Conservation (phyloP, 202 grass and related monocot genomes). For the Zizania palustris region DNA sequence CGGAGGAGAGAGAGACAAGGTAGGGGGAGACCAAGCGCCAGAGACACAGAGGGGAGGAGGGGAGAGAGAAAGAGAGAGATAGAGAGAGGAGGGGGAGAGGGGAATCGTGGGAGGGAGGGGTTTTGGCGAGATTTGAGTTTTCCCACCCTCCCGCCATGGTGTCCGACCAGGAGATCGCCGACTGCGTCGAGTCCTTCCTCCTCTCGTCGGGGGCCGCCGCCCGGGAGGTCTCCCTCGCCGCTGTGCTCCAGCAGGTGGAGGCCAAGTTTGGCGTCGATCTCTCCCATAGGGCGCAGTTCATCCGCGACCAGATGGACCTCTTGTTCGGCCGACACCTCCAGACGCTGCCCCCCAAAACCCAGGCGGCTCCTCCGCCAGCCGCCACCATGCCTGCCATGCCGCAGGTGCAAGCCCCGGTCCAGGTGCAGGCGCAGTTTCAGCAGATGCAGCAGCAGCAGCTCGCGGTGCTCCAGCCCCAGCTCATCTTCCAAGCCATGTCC, state of each 20-base stretch:
- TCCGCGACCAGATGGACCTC: slow-evolving; percentile 95
- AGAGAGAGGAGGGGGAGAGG: background rate
- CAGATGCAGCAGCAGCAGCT: slow-evolving; percentile 50
- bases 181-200: slow-evolving; percentile 86
- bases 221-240: slow-evolving; percentile 50
- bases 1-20: slow-evolving; percentile 13
- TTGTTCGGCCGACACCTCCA: slow-evolving; percentile 65
- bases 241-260: slow-evolving; percentile 71
- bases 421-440: slow-evolving; percentile 37
- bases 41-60: slow-evolving; percentile 35
- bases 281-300: slow-evolving; percentile 77
- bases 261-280: slow-evolving; percentile 82
- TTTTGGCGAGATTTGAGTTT: slow-evolving; percentile 71
- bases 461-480: slow-evolving; percentile 45
- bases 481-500: slow-evolving; percentile 51
- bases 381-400: background rate
- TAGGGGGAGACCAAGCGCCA: slow-evolving; percentile 27
- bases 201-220: slow-evolving; percentile 40
- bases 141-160: slow-evolving; percentile 61
- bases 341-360: slow-evolving; percentile 37
- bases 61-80: slow-evolving; percentile 32
- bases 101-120: slow-evolving; percentile 37
- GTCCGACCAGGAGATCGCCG: slow-evolving; percentile 93
- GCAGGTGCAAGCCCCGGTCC: slow-evolving; percentile 31
- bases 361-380: background rate